Evolutionary conservation across 1,284 basidiomycete genomes (phyloP), one percentile per base, ranked within the genome.

Genomic region (Mycena citricolor): DNA sequence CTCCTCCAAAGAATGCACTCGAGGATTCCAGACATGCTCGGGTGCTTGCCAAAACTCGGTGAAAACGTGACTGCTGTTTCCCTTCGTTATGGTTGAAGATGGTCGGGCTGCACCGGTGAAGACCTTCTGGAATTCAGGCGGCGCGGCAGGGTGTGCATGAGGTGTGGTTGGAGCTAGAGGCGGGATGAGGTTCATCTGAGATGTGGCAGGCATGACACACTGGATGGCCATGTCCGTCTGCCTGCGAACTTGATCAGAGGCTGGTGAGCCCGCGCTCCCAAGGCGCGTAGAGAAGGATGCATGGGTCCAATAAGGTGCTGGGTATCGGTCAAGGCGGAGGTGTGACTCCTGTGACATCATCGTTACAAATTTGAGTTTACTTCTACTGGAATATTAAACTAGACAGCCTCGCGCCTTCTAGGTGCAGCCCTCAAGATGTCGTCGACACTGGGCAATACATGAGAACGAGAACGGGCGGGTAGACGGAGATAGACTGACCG

Each of bases 171-270:
- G 69, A 35, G 71, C 86, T 89, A 61, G 38, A 42, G n/a, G n/a
- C n/a, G n/a, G n/a, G n/a, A n/a, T n/a, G n/a, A n/a, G n/a, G n/a
- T n/a, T n/a, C n/a, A n/a, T n/a, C n/a, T n/a, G n/a, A 30, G 20
- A 32, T 12, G 11, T 21, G 34, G 28, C 32, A 31, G 35, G 23
- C 19, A 33, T 36, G 5, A 52, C 78, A 57, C 51, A 86, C 82
- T 67, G 34, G 73, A 65, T 20, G 81, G 73, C 69, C 76, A 81
- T 33, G 68, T 62, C 20, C 87, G 77, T 67, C 79, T 86, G 40
- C 90, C 90, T 14, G 91, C 41, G 63, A 93, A 93, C 57, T 75
- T 77, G 50, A 93, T 93, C 62, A 90, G 80, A 21, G 90, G 90
- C 67, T 79, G 55, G 60, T 74, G 66, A n/a, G n/a, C 44, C 60